Percentiles rank a stretch among this genome's conserved stretches.
Conservation (phyloP, 306 rosid genomes). For the Macrotyloma uniflorum region DNA sequence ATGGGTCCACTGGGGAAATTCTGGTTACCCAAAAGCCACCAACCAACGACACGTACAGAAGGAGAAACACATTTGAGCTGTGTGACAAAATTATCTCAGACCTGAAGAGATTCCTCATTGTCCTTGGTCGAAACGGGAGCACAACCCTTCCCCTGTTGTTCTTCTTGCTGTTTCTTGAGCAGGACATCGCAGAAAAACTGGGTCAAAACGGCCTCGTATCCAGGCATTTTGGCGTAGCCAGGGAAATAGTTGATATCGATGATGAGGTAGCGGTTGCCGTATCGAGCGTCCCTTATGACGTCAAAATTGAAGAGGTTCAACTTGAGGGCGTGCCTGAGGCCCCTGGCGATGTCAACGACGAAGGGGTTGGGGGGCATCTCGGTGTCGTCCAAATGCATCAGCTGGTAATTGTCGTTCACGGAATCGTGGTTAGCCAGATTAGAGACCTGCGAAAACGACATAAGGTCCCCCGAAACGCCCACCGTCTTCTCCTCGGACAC, state of each 20-base stretch:
- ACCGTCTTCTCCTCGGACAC: constrained; percentile 64
- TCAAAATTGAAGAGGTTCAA: constrained; percentile 87
- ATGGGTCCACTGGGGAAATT: constrained; percentile 46
- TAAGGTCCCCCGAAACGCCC: constrained; percentile 56
- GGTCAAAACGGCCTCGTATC: constrained; percentile 75
- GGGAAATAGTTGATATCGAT: constrained; percentile 95
- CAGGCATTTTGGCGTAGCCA: constrained; percentile 97
- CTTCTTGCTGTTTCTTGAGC: constrained; percentile 45
- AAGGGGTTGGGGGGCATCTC: constrained; percentile 85
- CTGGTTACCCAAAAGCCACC: constrained; percentile 46
- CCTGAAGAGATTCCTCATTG: constrained; percentile 46
- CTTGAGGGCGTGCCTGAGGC: constrained; percentile 62
- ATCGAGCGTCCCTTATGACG: constrained; percentile 77
- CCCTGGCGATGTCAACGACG: constrained; percentile 65
- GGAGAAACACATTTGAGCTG: constrained; percentile 7
- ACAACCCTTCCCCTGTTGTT: constrained; percentile 22
- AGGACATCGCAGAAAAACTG: constrained; percentile 78
- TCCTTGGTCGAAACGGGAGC: constrained; percentile 35
- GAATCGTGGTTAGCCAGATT: constrained; percentile 63
- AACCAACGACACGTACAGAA: constrained; percentile 23
- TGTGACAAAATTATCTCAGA: constrained; percentile 26
- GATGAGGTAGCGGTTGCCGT: constrained; percentile 76
- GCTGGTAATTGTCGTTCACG: constrained; percentile 56
- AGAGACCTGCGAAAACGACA: constrained; percentile 86
- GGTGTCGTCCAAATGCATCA: constrained; percentile 76